Evolutionary conservation across 495 filamentous ascomycete genomes (phyloP).

Genomic region (Penicillium canescens): DNA sequence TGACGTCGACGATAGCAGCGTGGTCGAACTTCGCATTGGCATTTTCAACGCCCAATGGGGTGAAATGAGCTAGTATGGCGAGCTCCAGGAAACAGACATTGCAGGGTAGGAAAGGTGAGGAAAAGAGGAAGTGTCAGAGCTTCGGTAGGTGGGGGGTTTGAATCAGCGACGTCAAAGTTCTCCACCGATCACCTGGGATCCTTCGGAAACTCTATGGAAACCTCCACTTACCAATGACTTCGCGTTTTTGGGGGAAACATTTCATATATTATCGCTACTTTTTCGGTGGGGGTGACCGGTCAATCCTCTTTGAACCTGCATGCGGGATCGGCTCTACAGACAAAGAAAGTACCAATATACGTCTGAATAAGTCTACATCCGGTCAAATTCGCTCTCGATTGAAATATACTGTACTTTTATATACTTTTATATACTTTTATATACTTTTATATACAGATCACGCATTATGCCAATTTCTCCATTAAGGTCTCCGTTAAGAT

Average conservation of each 20-base stretch:
- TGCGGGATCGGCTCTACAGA: no score
- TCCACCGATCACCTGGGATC: conserved; percentile 39
- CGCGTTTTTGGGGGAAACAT: no score
- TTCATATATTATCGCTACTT: no score
- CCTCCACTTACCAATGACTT: conserved; percentile 13
- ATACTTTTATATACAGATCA: no score
- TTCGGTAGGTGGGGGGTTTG: conserved; percentile 20
- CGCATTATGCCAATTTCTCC: no score
- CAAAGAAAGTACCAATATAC: no score
- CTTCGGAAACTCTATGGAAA: conserved; percentile 31
- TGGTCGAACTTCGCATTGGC: conserved; percentile 36
- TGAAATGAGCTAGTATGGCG: background rate
- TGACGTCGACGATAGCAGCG: conserved; percentile 49
- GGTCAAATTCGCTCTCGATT: no score
- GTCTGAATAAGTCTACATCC: no score
- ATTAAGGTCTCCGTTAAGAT: no score
- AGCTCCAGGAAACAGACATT: conserved; percentile 20
- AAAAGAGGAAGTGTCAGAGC: conserved; percentile 14
- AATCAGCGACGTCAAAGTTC: conserved; percentile 42
- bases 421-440: no score
- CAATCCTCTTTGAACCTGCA: conserved; percentile 12
- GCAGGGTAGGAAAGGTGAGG: conserved; percentile 5
- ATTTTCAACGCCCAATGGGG: conserved; percentile 37
- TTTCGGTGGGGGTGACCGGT: conserved; percentile 15
- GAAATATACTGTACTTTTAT: no score